Evolutionary conservation across 257 asterid genomes (phyloP).

Genomic region (Solanum sitiens): DNA sequence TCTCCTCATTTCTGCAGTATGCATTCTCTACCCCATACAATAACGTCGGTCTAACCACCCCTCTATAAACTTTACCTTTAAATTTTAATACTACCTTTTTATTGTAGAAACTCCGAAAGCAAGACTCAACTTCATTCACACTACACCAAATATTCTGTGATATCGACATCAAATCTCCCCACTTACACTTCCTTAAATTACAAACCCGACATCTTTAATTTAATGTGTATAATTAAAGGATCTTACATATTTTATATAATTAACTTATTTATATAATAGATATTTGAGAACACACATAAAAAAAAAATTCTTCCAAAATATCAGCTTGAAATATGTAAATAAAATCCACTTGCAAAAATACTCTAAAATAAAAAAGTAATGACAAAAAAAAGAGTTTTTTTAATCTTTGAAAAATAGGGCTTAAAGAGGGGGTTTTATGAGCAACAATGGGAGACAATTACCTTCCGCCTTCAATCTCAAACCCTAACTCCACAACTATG

Average conservation of each 20-base stretch:
- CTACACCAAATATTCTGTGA: not conserved
- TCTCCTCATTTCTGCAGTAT: not conserved
- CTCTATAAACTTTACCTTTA: too few relatives aligned
- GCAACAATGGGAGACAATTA: not conserved
- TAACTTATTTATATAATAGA: not conserved
- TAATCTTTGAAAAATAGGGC: not conserved
- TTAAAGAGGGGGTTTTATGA: not conserved
- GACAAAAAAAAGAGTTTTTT: not conserved
- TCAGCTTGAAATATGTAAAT: not conserved
- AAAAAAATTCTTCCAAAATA: too few relatives aligned
- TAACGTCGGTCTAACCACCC: not conserved
- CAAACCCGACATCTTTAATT: too few relatives aligned
- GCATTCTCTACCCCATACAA: not conserved
- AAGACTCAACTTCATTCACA: not conserved
- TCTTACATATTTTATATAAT: too few relatives aligned
- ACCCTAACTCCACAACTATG: not conserved
- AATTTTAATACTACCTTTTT: not conserved
- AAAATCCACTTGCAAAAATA: not conserved
- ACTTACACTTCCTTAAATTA: too few relatives aligned
- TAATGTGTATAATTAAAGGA: too few relatives aligned
- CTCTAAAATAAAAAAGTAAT: not conserved
- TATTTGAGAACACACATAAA: fast-evolving
- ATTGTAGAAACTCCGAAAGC: not conserved
- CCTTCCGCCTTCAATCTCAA: not conserved
- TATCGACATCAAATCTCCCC: too few relatives aligned